These are phyloP conservation scores for Coemansia sp. DNA, from an alignment of 192 early-diverging fungal species.

Conservation along the genomic window DNA sequence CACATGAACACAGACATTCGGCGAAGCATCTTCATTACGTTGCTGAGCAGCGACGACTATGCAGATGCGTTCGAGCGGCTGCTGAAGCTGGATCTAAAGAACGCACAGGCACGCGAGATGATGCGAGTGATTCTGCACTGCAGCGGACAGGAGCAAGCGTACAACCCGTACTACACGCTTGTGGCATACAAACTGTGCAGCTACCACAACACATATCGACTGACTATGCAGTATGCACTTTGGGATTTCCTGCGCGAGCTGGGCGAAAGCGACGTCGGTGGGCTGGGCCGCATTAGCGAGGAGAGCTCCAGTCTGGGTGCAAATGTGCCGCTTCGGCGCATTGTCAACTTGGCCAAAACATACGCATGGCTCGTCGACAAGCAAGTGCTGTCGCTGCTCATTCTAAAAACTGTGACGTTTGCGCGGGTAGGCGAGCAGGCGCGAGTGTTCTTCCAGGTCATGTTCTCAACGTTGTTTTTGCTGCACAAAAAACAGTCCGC, in stretches of 20 bases:
- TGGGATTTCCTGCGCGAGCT: constrained; percentile 93
- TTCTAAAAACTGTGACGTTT: constrained; percentile 71
- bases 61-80: constrained; percentile 89
- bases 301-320: constrained; percentile 45
- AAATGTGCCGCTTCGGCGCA: constrained; percentile 63
- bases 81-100: constrained; percentile 77
- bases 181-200: constrained; percentile 79
- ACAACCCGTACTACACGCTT: constrained; percentile 93
- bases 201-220: constrained; percentile 73
- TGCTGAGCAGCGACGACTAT: constrained; percentile 94
- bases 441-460: constrained; percentile 67
- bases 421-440: constrained; percentile 62
- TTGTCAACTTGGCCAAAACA: constrained; percentile 83
- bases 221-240: constrained; percentile 92
- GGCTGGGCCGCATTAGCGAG: constrained; percentile 53
- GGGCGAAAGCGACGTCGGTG: constrained; percentile 77
- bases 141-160: constrained; percentile 78
- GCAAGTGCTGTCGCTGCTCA: constrained; percentile 68
- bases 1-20: constrained; percentile 98
- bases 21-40: constrained; percentile 84
- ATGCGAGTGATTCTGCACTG: constrained; percentile 90
- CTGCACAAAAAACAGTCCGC: constrained; percentile 57
- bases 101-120: constrained; percentile 94
- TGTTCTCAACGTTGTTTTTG: constrained; percentile 71
- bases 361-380: constrained; percentile 76